Evolutionary conservation across 768 basidiomycete species (phyloP).

Genomic region (Suillus brevipes): DNA sequence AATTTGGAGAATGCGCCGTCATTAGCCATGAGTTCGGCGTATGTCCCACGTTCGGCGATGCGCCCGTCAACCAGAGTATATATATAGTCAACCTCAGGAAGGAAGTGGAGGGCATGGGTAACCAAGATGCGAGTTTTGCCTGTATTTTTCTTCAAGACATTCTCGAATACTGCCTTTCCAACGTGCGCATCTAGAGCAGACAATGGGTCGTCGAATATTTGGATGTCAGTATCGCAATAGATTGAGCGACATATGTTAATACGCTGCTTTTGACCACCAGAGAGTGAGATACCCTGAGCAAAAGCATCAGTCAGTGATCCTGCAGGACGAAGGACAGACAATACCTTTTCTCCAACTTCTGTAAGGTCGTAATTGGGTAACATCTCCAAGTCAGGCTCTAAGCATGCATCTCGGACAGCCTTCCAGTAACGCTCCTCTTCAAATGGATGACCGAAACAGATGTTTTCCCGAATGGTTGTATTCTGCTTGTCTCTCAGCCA

Average conservation of each 20-base stretch:
- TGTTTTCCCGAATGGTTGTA: constrained; percentile 85
- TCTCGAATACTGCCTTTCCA: constrained; percentile 83
- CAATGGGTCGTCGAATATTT: constrained; percentile 83
- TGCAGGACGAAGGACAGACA: constrained; percentile 12
- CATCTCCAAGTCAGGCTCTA: constrained; percentile 79
- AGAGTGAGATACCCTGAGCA: constrained; percentile 75
- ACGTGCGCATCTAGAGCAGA: constrained; percentile 94
- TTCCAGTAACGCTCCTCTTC: constrained; percentile 83
- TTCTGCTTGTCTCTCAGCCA: constrained; percentile 45
- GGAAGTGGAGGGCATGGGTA: constrained; percentile 89
- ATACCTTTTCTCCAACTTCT: constrained; percentile 74
- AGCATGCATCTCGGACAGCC: constrained; percentile 72
- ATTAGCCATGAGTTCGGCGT: constrained; percentile 62
- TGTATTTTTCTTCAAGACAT: constrained; percentile 66
- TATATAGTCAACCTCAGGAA: constrained; percentile 86
- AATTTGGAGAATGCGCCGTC: constrained; percentile 73
- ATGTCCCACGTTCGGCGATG: constrained; percentile 81
- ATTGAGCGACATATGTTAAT: constrained; percentile 85
- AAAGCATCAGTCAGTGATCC: background rate
- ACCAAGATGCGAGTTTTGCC: constrained; percentile 86
- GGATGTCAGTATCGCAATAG: constrained; percentile 83
- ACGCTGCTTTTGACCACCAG: constrained; percentile 80
- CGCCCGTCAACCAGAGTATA: constrained; percentile 74
- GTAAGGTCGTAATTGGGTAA: constrained; percentile 77
- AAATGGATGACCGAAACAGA: constrained; percentile 83